Conservation (phyloP, 352 stramenopile genomes). For the Elongisporangium undulatum region DNA sequence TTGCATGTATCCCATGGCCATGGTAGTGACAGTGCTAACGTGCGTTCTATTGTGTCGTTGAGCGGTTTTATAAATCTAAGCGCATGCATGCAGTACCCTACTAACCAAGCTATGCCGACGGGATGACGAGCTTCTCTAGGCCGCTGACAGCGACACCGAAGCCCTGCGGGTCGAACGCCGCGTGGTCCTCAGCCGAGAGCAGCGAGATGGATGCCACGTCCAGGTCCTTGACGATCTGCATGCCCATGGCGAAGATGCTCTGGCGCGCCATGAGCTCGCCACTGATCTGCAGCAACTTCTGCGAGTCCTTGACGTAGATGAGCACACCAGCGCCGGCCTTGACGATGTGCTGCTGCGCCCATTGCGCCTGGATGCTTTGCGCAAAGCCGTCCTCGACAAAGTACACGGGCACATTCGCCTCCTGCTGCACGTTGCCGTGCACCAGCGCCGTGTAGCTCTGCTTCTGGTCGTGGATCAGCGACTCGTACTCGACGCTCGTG, state of each 20-base stretch:
- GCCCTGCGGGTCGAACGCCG: slow-evolving; percentile 53
- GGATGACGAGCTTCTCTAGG: slow-evolving; percentile 17
- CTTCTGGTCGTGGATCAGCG: slow-evolving; percentile 37
- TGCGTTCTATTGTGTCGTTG: neutral
- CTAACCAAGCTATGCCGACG: slow-evolving; percentile 10
- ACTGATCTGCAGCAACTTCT: slow-evolving; percentile 66
- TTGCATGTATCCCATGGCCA: too few relatives aligned
- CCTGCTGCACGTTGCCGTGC: slow-evolving; percentile 29
- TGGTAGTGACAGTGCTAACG: neutral
- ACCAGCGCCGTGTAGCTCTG: slow-evolving; percentile 60
- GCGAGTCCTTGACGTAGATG: slow-evolving; percentile 58
- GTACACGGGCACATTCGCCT: slow-evolving; percentile 47
- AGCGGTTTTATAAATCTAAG: neutral
- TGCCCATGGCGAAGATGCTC: slow-evolving; percentile 80
- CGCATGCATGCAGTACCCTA: neutral
- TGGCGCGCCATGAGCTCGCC: slow-evolving; percentile 80
- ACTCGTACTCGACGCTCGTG: slow-evolving; percentile 56
- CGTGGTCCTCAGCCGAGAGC: slow-evolving; percentile 25
- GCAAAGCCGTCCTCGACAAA: slow-evolving; percentile 65
- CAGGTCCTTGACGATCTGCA: slow-evolving; percentile 66
- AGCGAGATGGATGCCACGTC: slow-evolving; percentile 49
- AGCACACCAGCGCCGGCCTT: slow-evolving; percentile 37
- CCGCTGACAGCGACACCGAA: slow-evolving; percentile 52
- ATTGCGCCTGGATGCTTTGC: slow-evolving; percentile 54
- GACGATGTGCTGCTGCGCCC: slow-evolving; percentile 57